Evolutionary conservation across 768 basidiomycete species (phyloP).

Genomic region (Calocybe indica): DNA sequence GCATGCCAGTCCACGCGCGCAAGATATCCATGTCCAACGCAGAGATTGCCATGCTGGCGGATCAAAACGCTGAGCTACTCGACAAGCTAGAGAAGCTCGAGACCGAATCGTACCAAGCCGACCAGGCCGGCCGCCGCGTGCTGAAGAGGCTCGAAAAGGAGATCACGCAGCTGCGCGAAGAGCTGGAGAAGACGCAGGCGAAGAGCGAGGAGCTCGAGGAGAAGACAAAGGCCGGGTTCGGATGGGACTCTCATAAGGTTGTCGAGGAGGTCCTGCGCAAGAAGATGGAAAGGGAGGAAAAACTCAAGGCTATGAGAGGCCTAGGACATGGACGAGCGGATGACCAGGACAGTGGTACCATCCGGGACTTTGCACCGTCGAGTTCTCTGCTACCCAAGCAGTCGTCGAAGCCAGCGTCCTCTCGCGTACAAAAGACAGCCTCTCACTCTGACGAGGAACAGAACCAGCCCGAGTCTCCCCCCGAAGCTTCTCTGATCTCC

Average conservation of each 20-base stretch:
- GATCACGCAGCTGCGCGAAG: slow-evolving; percentile 65
- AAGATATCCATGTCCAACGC: slow-evolving; percentile 61
- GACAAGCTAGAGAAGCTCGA: slow-evolving; percentile 73
- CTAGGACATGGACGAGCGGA: slow-evolving; percentile 22
- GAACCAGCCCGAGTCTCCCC: slow-evolving; percentile 14
- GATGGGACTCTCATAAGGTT: slow-evolving; percentile 34
- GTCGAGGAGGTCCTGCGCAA: slow-evolving; percentile 38
- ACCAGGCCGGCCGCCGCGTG: slow-evolving; percentile 61
- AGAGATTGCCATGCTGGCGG: slow-evolving; percentile 66
- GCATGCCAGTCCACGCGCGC: slow-evolving; percentile 19
- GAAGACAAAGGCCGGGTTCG: slow-evolving; percentile 41
- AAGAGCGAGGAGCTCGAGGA: slow-evolving; percentile 68
- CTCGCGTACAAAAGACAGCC: slow-evolving; percentile 19
- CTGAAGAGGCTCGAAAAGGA: slow-evolving; percentile 75
- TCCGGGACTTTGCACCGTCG: slow-evolving; percentile 60
- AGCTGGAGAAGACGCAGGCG: slow-evolving; percentile 71
- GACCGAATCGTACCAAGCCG: slow-evolving; percentile 58
- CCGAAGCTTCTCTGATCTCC: slow-evolving; percentile 54
- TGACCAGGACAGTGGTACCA: slow-evolving; percentile 21
- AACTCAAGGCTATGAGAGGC: slow-evolving; percentile 46
- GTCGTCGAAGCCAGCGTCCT: slow-evolving; percentile 19
- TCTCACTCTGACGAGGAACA: slow-evolving; percentile 10
- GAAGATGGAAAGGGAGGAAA: slow-evolving; percentile 48
- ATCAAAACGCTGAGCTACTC: slow-evolving; percentile 80
- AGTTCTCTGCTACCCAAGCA: slow-evolving; percentile 35